phyloP scores from a whole-genome alignment of 306 rosid genomes.

The Lathyrus aphaca region DNA sequence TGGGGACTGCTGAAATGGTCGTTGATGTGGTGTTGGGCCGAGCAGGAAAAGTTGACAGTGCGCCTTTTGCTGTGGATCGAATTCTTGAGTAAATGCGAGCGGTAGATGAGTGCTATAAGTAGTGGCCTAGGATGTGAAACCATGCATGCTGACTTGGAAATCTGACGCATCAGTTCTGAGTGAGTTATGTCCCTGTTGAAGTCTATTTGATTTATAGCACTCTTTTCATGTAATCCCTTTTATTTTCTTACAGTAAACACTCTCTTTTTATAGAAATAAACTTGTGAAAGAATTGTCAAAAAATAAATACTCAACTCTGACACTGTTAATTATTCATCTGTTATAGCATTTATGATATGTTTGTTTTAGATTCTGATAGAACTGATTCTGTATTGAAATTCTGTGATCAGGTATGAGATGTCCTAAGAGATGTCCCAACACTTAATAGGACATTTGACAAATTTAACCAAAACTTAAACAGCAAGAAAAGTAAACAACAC shows the following conservation, averaged over 20 bases:
- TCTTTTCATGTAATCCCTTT: constrained; percentile 3
- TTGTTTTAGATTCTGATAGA: background rate
- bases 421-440: too few relatives aligned
- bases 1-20: constrained; percentile 89
- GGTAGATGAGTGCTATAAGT: background rate
- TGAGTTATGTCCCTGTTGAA: background rate
- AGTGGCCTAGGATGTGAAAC: constrained; percentile 1
- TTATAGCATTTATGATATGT: background rate
- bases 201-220: background rate
- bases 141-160: constrained; percentile 17
- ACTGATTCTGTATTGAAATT: background rate
- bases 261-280: background rate
- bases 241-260: background rate
- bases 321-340: background rate
- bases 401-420: too few relatives aligned
- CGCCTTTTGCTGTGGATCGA: constrained; percentile 57
- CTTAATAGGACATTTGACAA: too few relatives aligned
- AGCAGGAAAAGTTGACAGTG: constrained; percentile 49
- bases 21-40: constrained; percentile 68
- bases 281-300: constrained; percentile 8
- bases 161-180: constrained; percentile 7
- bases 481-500: too few relatives aligned
- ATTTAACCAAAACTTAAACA: too few relatives aligned
- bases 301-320: background rate
- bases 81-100: constrained; percentile 23